Evolutionary conservation across 768 basidiomycete species (phyloP), one percentile per base, ranked within the genome.

Genomic region (Lactarius hengduanensis): DNA sequence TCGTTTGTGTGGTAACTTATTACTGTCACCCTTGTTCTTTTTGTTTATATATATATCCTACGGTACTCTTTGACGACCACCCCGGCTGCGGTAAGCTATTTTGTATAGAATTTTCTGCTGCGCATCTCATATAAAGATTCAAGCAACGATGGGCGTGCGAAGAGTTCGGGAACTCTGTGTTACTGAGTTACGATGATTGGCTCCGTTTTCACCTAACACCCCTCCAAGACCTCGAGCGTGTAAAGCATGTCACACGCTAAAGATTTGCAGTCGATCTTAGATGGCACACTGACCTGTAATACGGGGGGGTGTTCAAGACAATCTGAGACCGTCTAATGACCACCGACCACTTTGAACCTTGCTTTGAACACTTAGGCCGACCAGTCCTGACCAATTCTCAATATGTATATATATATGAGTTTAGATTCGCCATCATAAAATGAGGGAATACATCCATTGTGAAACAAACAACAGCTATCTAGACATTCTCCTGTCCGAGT

Each of bases 1-100:
- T n/a, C 43, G 34, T 62, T 66, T n/a, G 61, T 36, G 66, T 36
- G 57, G 61, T 62, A 67, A 67, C 65, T 66, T 66, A 66, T 66
- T 62, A 30, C 60, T 62, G 65, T 66, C 65, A 59, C 45, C 53
- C 56, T 53, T 45, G 20, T n/a, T n/a, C 8, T 8, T 4, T 57
- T 47, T 67, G 57, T 67, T 59, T 59, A 59, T 38, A 64, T 47
- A 59, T 54, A 60, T 57, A 65, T 38, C 34, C 64, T 65, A 64
- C 32, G 18, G 22, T 61, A 55, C 16, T 45, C 20, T 45, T 45
- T 65, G 64, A 61, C 18, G 43, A 16, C 41, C 59, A 41, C 59
- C 5, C 43, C 41, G 20, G 64, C 59, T 61, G 34, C 54, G 55
- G 64, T 20, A n/a, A 45, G 20, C 43, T 45, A 45, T 10, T 10